A percentile compares a stretch with the other conserved stretches of the same genome.
These are phyloP conservation scores for Abelmoschus esculentus DNA, from an alignment of 345 rosid genomes.

Conservation along the genomic window DNA sequence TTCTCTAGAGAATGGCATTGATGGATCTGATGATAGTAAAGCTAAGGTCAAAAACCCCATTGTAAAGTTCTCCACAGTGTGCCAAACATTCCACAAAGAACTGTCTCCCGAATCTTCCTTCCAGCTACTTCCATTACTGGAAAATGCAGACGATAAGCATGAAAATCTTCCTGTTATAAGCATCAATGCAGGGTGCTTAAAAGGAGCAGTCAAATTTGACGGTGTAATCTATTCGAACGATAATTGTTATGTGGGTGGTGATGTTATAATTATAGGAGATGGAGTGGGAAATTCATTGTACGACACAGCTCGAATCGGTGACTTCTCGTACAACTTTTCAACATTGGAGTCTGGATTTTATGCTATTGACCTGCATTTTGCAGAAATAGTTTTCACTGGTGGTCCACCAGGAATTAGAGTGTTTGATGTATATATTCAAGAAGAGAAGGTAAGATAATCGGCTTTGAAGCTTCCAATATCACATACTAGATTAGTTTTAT, in stretches of 20 bases:
- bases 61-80: slow-evolving; percentile 60
- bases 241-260: slow-evolving; percentile 39
- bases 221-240: slow-evolving; percentile 34
- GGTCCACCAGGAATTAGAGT: slow-evolving; percentile 54
- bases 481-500: not conserved
- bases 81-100: slow-evolving; percentile 48
- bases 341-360: slow-evolving; percentile 40
- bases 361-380: slow-evolving; percentile 40
- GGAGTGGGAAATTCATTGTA: slow-evolving; percentile 30
- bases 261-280: slow-evolving; percentile 23
- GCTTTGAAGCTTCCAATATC: not conserved
- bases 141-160: slow-evolving; percentile 15
- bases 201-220: slow-evolving; percentile 19
- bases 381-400: slow-evolving; percentile 40
- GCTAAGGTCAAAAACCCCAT: slow-evolving; percentile 26
- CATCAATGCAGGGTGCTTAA: slow-evolving; percentile 39
- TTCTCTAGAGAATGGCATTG: slow-evolving; percentile 70
- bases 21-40: slow-evolving; percentile 23
- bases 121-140: slow-evolving; percentile 48
- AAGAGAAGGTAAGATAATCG: slow-evolving; percentile 34
- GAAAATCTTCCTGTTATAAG: slow-evolving; percentile 21
- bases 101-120: slow-evolving; percentile 77
- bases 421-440: slow-evolving; percentile 49
- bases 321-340: slow-evolving; percentile 38
- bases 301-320: slow-evolving; percentile 44